These are phyloP conservation scores for Pichia sorboxylosa DNA, from an alignment of 1,139 yeast species.

Conservation along the genomic window DNA sequence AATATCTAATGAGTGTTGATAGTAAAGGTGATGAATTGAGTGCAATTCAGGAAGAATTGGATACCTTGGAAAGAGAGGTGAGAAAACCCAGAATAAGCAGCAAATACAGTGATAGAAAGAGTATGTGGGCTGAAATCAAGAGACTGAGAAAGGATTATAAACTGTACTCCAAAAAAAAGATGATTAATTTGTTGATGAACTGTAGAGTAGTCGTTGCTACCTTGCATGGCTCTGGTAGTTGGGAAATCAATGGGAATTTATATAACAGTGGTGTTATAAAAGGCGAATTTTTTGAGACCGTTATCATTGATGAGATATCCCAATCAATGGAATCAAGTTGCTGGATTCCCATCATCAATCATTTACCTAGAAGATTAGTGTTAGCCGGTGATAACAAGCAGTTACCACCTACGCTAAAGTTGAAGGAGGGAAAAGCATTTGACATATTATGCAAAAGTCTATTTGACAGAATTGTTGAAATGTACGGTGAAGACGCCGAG, in stretches of 20 bases:
- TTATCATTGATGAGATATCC: constrained; percentile 90
- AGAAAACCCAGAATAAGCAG: constrained; percentile 42
- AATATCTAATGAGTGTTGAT: constrained; percentile 49
- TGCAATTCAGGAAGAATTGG: constrained; percentile 50
- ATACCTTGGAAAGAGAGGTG: constrained; percentile 42
- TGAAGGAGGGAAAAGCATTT: constrained; percentile 15
- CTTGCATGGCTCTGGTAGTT: constrained; percentile 76
- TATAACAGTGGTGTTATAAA: constrained; percentile 9
- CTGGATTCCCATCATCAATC: constrained; percentile 82
- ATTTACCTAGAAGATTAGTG: constrained; percentile 45
- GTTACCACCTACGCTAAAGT: constrained; percentile 67
- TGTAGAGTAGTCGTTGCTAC: constrained; percentile 72
- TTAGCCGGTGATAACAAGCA: constrained; percentile 86
- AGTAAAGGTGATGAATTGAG: constrained; percentile 51
- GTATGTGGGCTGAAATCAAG: constrained; percentile 59
- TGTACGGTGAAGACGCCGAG: constrained; percentile 30
- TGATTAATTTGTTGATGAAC: constrained; percentile 44
- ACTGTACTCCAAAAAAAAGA: constrained; percentile 52
- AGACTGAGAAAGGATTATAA: constrained; percentile 58
- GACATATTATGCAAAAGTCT: constrained; percentile 47
- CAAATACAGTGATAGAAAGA: constrained; percentile 51
- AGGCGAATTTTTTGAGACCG: constrained; percentile 53
- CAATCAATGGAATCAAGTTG: constrained; percentile 93
- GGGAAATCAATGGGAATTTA: constrained; percentile 42
- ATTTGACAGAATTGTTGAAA: constrained; percentile 61